Evolutionary conservation across 108 stramenopile genomes (phyloP).

Genomic region (Cylindrotheca fusiformis): DNA sequence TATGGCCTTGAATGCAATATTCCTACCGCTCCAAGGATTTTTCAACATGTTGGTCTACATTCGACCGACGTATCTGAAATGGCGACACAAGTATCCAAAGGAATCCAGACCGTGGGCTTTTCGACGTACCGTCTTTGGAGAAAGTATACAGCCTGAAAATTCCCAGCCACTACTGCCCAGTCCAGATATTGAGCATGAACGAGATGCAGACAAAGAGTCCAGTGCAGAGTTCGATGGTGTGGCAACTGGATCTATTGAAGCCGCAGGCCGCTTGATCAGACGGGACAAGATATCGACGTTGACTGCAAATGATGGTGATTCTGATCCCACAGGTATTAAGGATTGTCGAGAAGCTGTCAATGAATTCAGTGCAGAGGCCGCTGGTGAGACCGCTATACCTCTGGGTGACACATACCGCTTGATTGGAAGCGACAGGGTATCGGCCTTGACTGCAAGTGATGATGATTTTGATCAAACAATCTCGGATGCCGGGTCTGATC

Average conservation of each 20-base stretch:
- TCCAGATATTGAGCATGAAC: not conserved
- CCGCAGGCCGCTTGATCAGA: not conserved
- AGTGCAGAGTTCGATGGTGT: not conserved
- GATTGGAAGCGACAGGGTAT: too few relatives aligned
- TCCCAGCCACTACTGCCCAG: not conserved
- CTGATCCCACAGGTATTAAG: not conserved
- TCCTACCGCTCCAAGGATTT: slow-evolving; percentile 40
- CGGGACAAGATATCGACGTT: not conserved
- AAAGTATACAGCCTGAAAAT: not conserved
- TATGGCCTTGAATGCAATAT: slow-evolving; percentile 7
- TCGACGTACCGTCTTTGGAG: not conserved
- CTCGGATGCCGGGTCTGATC: too few relatives aligned
- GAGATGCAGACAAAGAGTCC: not conserved
- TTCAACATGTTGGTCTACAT: slow-evolving; percentile 46
- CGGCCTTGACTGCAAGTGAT: too few relatives aligned
- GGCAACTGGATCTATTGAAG: not conserved
- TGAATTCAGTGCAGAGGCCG: too few relatives aligned
- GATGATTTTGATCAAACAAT: too few relatives aligned
- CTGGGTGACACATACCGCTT: too few relatives aligned
- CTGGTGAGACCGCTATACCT: too few relatives aligned
- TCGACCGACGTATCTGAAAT: slow-evolving; percentile 45
- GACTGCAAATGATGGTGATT: not conserved
- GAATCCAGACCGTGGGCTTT: not conserved
- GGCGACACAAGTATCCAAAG: slow-evolving; percentile 10
- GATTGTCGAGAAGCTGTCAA: too few relatives aligned